Base-by-base conservation (phyloP, 2,329 filamentous ascomycete species). In the Zymoseptoria crescenta region DNA sequence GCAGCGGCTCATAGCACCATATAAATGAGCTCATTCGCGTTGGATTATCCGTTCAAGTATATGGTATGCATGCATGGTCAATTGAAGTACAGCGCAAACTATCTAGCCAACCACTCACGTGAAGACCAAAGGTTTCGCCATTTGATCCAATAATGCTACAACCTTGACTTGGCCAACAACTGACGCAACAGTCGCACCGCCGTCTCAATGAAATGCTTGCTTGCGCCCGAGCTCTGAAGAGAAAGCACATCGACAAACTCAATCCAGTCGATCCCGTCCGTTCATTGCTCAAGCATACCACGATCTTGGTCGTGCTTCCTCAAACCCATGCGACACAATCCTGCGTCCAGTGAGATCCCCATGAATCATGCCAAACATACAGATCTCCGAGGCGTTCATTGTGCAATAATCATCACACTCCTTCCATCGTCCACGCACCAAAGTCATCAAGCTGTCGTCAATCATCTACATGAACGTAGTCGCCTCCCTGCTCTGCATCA, bases 401-500 rank as follows among this genome's bases (percentile, higher is more conserved):
- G 35, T 45, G 35, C 35, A 45, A 16, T 16, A 16, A 45, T 13
- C 35, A 45, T n/a, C n/a, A 13, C 16, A 1, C n/a, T n/a, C 13
- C 10, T 16, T 16, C 35, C 13, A 45, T 45, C 16, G 2, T 16
- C 7, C 35, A 13, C 16, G 13, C 35, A 45, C 16, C 35, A 45
- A 16, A 45, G 16, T 5, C 16, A 13, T 45, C 35, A 7, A 16
- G 7, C 35, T 13, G 6, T 45, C 35, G 16, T 45, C 35, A 10
- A 41, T 2, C 35, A 41, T 16, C 35, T 45, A 55, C 57, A 53
- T 28, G 28, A 64, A 64, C 10, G 59, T 65, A 9, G 63, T 63
- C 30, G 56, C 28, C 57, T 65, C 63, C n/a, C 62, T 55, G 51
- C 58, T 65, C 10, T 50, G 60, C 45, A 63, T 56, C 28, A 63